Conservation (phyloP, 805 yeast species). For the Candida silvicultrix region DNA sequence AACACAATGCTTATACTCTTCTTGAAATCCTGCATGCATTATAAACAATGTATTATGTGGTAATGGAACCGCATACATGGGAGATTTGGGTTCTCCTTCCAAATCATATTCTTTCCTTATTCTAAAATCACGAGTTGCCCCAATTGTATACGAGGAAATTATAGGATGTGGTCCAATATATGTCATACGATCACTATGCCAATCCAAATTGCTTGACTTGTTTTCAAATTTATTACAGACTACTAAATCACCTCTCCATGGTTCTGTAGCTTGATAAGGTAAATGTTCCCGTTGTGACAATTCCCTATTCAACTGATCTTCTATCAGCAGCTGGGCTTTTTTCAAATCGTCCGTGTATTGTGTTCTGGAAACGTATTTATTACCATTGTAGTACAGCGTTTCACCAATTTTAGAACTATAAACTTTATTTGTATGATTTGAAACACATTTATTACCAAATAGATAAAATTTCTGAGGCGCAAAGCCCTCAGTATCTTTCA, state of each 20-base stretch:
- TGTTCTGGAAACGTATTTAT: slow-evolving; percentile 19
- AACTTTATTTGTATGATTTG: slow-evolving; percentile 46
- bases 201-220: slow-evolving; percentile 49
- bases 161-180: slow-evolving; percentile 66
- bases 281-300: slow-evolving; percentile 23
- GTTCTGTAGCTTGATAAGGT: slow-evolving; percentile 30
- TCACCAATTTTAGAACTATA: slow-evolving; percentile 23
- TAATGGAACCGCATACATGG: slow-evolving; percentile 47
- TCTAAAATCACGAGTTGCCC: slow-evolving; percentile 64
- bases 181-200: slow-evolving; percentile 73
- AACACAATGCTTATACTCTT: slow-evolving; percentile 62
- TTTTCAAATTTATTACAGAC: slow-evolving; percentile 51
- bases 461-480: slow-evolving; percentile 44
- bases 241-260: slow-evolving; percentile 50
- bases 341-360: slow-evolving; percentile 35
- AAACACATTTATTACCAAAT: slow-evolving; percentile 53
- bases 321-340: slow-evolving; percentile 31
- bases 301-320: slow-evolving; percentile 33
- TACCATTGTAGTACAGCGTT: slow-evolving; percentile 36
- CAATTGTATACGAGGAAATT: slow-evolving; percentile 63
- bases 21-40: slow-evolving; percentile 81
- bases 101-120: slow-evolving; percentile 36
- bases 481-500: slow-evolving; percentile 35
- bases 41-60: slow-evolving; percentile 66
- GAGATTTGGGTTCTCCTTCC: slow-evolving; percentile 17